A percentile compares a stretch with the other conserved stretches of the same genome.
Evolutionary conservation across 2,329 filamentous ascomycete genomes (phyloP).

Genomic region (Fusarium hostae): DNA sequence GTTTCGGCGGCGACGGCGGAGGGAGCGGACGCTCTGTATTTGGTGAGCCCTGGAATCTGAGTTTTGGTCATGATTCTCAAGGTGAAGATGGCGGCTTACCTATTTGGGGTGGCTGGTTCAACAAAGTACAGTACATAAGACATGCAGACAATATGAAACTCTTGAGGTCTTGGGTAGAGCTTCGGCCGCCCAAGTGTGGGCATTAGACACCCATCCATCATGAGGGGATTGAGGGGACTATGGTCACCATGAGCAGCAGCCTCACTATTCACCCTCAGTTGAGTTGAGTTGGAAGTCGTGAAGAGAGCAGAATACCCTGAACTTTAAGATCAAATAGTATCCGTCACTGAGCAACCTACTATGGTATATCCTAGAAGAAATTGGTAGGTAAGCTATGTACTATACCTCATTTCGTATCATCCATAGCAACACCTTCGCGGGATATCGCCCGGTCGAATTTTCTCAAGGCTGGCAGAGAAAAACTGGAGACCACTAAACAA

Average conservation of each 20-base stretch:
- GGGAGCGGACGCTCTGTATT: conserved; percentile 20
- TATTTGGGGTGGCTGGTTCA: conserved; percentile 21
- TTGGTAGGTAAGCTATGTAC: neutral
- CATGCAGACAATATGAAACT: neutral
- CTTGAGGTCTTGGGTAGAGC: neutral
- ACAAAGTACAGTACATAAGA: neutral
- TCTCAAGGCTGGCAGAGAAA: conserved; percentile 37
- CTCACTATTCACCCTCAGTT: neutral
- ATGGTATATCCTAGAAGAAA: neutral
- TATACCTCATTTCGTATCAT: conserved; percentile 3
- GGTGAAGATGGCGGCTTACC: conserved; percentile 26
- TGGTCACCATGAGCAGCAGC: conserved; percentile 11
- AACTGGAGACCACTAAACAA: conserved; percentile 42
- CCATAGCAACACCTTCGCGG: conserved; percentile 14
- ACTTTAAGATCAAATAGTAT: too few species aligned
- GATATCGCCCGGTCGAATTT: conserved; percentile 38
- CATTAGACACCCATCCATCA: conserved; percentile 2
- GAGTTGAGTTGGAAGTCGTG: neutral
- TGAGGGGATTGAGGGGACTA: neutral
- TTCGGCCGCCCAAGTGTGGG: neutral
- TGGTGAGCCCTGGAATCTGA: conserved; percentile 34
- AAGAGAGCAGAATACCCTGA: neutral
- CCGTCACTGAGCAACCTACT: neutral
- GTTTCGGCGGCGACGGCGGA: conserved; percentile 35
- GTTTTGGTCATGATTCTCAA: conserved; percentile 18